Evolutionary conservation across 75 land plant genomes (phyloP).

Genomic region (Cryptomeria japonica): DNA sequence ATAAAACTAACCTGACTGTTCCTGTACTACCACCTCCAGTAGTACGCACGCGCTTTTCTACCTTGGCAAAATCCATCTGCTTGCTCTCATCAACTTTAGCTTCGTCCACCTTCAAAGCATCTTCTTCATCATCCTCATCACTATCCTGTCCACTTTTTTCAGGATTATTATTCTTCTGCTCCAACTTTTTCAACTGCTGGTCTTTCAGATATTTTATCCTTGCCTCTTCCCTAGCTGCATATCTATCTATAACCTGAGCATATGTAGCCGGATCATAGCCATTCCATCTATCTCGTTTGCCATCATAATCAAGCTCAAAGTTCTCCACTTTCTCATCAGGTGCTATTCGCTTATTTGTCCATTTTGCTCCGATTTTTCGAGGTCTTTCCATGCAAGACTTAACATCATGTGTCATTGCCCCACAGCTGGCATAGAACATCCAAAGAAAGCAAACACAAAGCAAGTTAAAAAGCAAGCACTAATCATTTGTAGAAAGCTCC

Average conservation of each 20-base stretch:
- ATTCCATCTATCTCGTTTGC: slow-evolving; percentile 49
- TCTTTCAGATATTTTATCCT: slow-evolving; percentile 46
- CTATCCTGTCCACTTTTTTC: slow-evolving; percentile 26
- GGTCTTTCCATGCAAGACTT: slow-evolving; percentile 56
- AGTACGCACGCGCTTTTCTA: slow-evolving; percentile 94
- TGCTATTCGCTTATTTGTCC: slow-evolving; percentile 37
- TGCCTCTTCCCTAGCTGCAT: slow-evolving; percentile 44
- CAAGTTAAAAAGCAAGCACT: not conserved
- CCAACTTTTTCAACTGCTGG: slow-evolving; percentile 45
- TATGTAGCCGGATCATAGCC: slow-evolving; percentile 38
- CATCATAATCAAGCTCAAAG: slow-evolving; percentile 56
- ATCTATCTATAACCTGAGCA: slow-evolving; percentile 50
- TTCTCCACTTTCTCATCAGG: slow-evolving; percentile 48
- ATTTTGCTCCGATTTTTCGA: slow-evolving; percentile 43
- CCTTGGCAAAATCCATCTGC: slow-evolving; percentile 97
- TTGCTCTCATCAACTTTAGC: slow-evolving; percentile 97
- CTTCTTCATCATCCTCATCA: slow-evolving; percentile 61
- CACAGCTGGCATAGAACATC: slow-evolving; percentile 51
- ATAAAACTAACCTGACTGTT: slow-evolving; percentile 67
- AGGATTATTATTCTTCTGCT: slow-evolving; percentile 27
- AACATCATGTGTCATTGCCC: slow-evolving; percentile 85
- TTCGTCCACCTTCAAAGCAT: slow-evolving; percentile 80
- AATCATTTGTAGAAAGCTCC: not conserved
- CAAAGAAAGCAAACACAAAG: not conserved
- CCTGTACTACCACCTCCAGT: slow-evolving; percentile 98